Base-by-base conservation (phyloP, 73 alveolate species). In the Paramecium sonneborni region DNA sequence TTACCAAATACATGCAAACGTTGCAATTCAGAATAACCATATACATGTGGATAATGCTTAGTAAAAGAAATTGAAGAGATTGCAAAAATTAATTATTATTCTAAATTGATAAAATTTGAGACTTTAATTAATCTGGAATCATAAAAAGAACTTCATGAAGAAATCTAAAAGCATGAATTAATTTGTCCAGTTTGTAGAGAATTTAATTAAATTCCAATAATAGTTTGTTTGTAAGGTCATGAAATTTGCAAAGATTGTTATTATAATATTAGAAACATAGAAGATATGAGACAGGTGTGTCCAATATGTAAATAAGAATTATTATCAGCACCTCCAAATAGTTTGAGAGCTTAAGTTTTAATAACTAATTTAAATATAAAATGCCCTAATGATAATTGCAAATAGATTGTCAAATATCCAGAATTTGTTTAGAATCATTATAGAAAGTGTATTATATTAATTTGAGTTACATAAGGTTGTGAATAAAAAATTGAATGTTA, bases 231-330 rank as follows among this genome's bases (percentile, higher is more conserved):
- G 6, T 11, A 39, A 43, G 90, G 90, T 24, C 90, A 79, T 79
- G 90, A 79, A 79, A 79, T 79, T 79, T 79, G 90, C 55, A 79
- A 39, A 79, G 76, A 79, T 23, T 79, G 90, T 62, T 79, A 43
- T 79, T 79, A 39, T 41, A 79, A 79, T 41, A 79, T 79, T 21
- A 38, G 55, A 43, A 46, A 46, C 41, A 26, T 79, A 7, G 48
- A 39, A 37, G 90, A 79, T 43, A 46, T 46, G 11, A 79, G 35
- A 20, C 24, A 43, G 15, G 46, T 15, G 3, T 79, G 90, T 46
- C 90, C 90, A 1, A 18, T 79, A 12, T 79, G 90, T 34, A 79
- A 79, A 79, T 23, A 28, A 43, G 69, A 79, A 46, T 34, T 79
- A 43, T 44, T 79, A 10, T 7, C 44, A 43, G 20, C 41, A 43